Conservation (phyloP, 192 early-diverging fungal genomes). For the Coemansia sp. region DNA sequence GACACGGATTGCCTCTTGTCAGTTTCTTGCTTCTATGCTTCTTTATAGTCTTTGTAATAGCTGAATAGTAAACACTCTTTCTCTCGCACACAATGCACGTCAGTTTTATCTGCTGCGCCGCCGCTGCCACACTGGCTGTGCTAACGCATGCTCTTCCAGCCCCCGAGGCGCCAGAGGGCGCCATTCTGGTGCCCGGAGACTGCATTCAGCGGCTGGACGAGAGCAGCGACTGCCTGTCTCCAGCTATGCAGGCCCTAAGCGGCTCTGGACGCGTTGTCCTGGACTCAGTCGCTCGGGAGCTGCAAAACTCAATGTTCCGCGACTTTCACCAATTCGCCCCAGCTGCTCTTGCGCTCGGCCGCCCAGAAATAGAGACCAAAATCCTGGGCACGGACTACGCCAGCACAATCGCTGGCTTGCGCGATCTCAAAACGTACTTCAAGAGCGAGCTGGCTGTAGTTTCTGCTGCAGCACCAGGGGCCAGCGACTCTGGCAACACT, state of each 20-base stretch:
- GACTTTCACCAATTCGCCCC: constrained; percentile 50
- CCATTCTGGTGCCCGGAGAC: not conserved
- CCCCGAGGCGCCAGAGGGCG: not conserved
- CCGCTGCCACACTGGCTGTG: constrained; percentile 2
- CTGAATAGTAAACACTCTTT: not conserved
- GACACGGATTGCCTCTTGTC: not conserved
- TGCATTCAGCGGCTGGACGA: constrained; percentile 21
- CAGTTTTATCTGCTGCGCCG: constrained; percentile 1
- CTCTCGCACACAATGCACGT: not conserved
- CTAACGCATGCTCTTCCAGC: constrained; percentile 4
- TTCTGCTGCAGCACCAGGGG: not conserved
- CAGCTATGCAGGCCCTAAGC: constrained; percentile 10
- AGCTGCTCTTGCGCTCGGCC: constrained; percentile 26
- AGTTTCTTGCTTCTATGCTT: not conserved
- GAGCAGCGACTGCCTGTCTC: constrained; percentile 27
- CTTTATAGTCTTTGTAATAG: not conserved
- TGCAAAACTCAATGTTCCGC: constrained; percentile 35
- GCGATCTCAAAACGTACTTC: constrained; percentile 21
- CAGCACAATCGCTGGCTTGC: constrained; percentile 17
- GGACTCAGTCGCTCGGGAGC: constrained; percentile 21
- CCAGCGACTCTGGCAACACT: not conserved
- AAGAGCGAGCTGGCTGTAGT: constrained; percentile 3
- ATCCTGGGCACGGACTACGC: constrained; percentile 28
- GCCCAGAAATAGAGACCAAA: constrained; percentile 16
- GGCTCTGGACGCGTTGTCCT: constrained; percentile 12